Percentiles rank a stretch among this genome's conserved stretches.
Evolutionary conservation across 352 stramenopile species (phyloP).

Genomic region (Phytophthora hibernalis): DNA sequence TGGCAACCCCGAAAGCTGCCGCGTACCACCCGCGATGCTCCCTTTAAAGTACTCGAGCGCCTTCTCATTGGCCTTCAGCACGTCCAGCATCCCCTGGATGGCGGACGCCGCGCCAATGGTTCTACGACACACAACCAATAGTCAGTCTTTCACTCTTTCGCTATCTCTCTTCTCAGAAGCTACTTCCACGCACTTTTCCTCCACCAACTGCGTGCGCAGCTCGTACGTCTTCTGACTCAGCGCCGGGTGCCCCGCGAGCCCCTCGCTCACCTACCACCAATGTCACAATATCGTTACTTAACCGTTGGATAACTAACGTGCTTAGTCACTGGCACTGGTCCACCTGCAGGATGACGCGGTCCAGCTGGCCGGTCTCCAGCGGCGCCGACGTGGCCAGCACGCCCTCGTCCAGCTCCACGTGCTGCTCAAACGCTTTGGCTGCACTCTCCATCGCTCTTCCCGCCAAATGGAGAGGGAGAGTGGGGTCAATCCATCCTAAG

Average conservation of each 20-base stretch:
- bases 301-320: no score
- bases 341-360: slow-evolving; percentile 59
- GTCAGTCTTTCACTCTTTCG: not conserved
- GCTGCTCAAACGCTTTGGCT: slow-evolving; percentile 57
- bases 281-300: not conserved
- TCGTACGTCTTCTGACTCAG: slow-evolving; percentile 53
- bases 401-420: slow-evolving; percentile 73
- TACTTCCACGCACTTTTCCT: slow-evolving; percentile 53
- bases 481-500: no score
- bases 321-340: not conserved
- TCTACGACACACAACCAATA: slow-evolving; percentile 31
- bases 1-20: not conserved
- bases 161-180: not conserved
- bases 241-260: slow-evolving; percentile 41
- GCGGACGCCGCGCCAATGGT: slow-evolving; percentile 52
- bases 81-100: slow-evolving; percentile 50
- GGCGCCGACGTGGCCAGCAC: slow-evolving; percentile 71
- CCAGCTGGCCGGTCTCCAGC: slow-evolving; percentile 52
- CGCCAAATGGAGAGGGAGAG: not conserved
- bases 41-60: slow-evolving; percentile 72
- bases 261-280: slow-evolving; percentile 49
- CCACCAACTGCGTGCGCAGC: slow-evolving; percentile 55
- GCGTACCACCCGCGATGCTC: slow-evolving; percentile 61
- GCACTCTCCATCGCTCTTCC: slow-evolving; percentile 38
- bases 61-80: slow-evolving; percentile 51